Base-by-base conservation (phyloP, 352 stramenopile species). In the Globisporangium mamillatum region DNA sequence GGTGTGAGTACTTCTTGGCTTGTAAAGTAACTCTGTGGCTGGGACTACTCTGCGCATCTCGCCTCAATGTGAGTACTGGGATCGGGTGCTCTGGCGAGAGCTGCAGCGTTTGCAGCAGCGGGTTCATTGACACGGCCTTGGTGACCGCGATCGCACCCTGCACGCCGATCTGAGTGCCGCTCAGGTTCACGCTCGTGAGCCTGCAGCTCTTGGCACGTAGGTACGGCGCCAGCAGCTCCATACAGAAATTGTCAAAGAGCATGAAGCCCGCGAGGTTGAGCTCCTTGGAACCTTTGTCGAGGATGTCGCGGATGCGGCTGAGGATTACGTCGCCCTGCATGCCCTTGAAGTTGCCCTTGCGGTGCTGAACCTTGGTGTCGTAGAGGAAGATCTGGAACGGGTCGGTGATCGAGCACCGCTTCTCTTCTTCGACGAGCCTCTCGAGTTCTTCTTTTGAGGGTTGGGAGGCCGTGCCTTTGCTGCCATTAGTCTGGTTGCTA, bases 261-360 rank as follows among this genome's bases (percentile, higher is more conserved):
- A 68, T 61, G 12, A 93, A 87, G 9, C 75, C 66, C 1, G 81
- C 75, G 25, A 93, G 66, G 67, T 93, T 75, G 3, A 93, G 75
- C 46, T 67, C 68, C 16, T 63, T 77, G 12, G 78, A 74, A 0
- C 73, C 72, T 0, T 67, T 66, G 50, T 74, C 76, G 7, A 73
- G 72, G 9, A 93, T 64, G 9, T 74, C 75, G 1, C 81, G 74
- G 24, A 93, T 79, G 18, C 82, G 72, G 32, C 88, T 75, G 5
- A 93, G 69, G 34, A 89, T 83, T 3, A 59, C 18, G 3, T 90
- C 80, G 7, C 84, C 82, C 25, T 91, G 75, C 0, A 74, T 75
- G n/a, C 73, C 75, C 24, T 84, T 88, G 50, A 93, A 93, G 52
- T 88, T 89, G 34, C 86, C 83, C 44, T 80, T 81, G 55, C 81